Base-by-base conservation (phyloP, 1,139 yeast genomes). In the Taphrina wiesneri region DNA sequence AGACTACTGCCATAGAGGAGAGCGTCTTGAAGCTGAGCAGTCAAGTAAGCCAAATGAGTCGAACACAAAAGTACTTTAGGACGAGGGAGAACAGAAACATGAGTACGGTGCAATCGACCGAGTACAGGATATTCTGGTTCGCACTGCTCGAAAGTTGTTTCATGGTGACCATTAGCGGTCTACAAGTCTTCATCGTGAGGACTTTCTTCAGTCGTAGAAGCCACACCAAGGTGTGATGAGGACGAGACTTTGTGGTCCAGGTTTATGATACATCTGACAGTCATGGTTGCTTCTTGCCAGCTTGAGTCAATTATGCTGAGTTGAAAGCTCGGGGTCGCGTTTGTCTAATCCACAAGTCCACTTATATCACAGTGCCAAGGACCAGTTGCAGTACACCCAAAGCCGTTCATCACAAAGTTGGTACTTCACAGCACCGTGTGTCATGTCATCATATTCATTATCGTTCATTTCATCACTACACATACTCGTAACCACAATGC, bases 51-150 rank as follows among this genome's bases (percentile, higher is more conserved):
- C 82, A 82, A 28, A 81, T 93, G 72, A 79, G 84, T 71, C 84
- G 86, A 11, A 53, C 69, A 19, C 74, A 72, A 53, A 72, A 87
- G 74, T 88, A 91, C 78, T 91, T 92, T 81, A 88, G 87, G 78
- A 86, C 96, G n/a, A 86, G 99, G 80, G 92, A 89, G 77, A 86
- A 85, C 77, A 85, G 98, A 78, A 93, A 92, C 78, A 95, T 91
- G 76, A 85, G 89, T 65, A 93, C 99, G 34, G 98, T 93, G 68
- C 84, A 82, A 75, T 87, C 96, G 23, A 92, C 97, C 3, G 96
- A 88, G 74, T 77, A 84, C n/a, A 85, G 98, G 75, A 89, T 93
- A 69, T 87, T 87, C 74, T 86, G 87, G 81, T 92, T 91, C 75
- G 87, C 96, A 34, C 76, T 91, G 52, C 84, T 88, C 72, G 97